Evolutionary conservation across 352 stramenopile species (phyloP).

Genomic region (Phytophthora sp.): DNA sequence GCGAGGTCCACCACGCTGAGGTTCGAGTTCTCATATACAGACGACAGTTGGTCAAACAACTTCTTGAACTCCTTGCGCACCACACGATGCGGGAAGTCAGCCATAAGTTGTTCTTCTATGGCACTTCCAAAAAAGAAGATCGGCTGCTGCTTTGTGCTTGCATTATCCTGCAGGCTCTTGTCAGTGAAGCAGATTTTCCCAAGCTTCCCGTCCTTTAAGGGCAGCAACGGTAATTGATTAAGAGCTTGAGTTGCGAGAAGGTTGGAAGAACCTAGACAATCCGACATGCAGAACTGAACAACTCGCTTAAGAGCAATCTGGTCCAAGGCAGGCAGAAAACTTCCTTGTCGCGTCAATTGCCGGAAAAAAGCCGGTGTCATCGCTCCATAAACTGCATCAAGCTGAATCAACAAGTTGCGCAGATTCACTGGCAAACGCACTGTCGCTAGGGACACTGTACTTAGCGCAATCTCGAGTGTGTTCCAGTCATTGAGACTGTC

Average conservation of each 20-base stretch:
- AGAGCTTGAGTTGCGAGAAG: slow-evolving; percentile 27
- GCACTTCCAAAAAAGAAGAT: slow-evolving; percentile 50
- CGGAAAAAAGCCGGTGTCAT: slow-evolving; percentile 69
- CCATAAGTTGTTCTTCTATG: slow-evolving; percentile 60
- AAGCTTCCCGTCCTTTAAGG: slow-evolving; percentile 53
- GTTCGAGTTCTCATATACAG: slow-evolving; percentile 55
- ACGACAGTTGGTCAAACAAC: slow-evolving; percentile 51
- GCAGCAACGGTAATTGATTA: slow-evolving; percentile 51
- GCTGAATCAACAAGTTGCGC: slow-evolving; percentile 52
- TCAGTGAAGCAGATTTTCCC: slow-evolving; percentile 37
- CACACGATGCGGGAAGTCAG: slow-evolving; percentile 47
- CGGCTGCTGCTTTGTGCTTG: slow-evolving; percentile 20
- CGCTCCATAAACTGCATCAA: slow-evolving; percentile 53
- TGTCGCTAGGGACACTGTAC: slow-evolving; percentile 35
- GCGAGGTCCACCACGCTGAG: slow-evolving; percentile 40
- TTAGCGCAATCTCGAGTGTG: slow-evolving; percentile 47
- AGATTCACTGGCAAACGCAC: slow-evolving; percentile 44
- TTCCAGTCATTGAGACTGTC: slow-evolving; percentile 51
- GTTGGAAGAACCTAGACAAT: slow-evolving; percentile 27
- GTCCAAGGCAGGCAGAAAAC: slow-evolving; percentile 46
- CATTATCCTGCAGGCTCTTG: slow-evolving; percentile 5
- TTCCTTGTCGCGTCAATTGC: slow-evolving; percentile 38
- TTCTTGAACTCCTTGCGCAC: slow-evolving; percentile 47
- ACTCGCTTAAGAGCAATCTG: slow-evolving; percentile 37
- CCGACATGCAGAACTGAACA: slow-evolving; percentile 58